These are phyloP conservation scores for Sporothrix curviconia DNA, from an alignment of 2,329 filamentous ascomycete genomes.

Conservation along the genomic window DNA sequence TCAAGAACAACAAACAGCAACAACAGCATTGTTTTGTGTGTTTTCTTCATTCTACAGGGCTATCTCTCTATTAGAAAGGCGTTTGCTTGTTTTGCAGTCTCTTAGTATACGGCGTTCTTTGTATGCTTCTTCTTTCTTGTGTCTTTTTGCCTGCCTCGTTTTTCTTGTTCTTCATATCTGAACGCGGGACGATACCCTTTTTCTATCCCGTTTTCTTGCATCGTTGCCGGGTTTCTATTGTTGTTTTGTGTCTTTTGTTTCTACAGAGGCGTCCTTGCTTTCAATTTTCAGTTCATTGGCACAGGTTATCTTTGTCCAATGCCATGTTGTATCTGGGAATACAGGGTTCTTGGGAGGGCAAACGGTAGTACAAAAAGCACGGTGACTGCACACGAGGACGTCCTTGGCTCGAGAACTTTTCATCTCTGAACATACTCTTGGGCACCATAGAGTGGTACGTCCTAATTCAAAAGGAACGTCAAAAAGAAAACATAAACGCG, in stretches of 20 bases:
- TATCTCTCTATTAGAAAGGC: background rate
- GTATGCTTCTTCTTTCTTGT: background rate
- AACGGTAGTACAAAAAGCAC: no score
- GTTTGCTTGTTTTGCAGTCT: background rate
- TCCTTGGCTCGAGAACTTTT: no score
- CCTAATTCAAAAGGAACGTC: no score
- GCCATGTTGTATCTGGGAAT: no score
- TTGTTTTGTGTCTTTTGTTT: background rate
- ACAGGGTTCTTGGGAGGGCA: no score
- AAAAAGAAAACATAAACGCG: no score
- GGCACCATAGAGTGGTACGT: no score
- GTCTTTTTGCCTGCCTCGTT: background rate
- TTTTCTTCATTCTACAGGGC: background rate
- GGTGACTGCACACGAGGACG: no score
- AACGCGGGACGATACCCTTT: conserved; percentile 7
- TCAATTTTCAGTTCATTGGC: background rate
- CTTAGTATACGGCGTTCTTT: background rate
- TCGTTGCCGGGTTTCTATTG: background rate
- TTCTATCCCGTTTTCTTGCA: background rate
- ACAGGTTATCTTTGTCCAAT: background rate
- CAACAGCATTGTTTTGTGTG: no score
- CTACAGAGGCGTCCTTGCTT: no score
- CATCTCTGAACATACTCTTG: no score
- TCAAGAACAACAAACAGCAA: no score
- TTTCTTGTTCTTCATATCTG: background rate